Evolutionary conservation across 2,329 filamentous ascomycete species (phyloP), one percentile per base, ranked within the genome.

Genomic region (Lasiodiplodia gonubiensis): DNA sequence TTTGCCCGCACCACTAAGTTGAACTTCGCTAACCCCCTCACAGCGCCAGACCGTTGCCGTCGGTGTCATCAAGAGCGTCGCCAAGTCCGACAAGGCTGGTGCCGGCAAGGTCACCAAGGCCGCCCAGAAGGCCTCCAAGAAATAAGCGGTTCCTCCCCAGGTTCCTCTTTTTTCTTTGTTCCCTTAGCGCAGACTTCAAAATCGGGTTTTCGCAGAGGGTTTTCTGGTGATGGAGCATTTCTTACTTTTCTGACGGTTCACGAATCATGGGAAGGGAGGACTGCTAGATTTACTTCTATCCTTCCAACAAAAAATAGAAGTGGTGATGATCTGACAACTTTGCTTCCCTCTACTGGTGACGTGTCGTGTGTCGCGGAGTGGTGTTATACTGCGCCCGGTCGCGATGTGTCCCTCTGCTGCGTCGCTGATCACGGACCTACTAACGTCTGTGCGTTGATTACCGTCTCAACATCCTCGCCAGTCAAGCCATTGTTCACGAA

Each of bases 11-110:
- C n/a, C n/a, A n/a, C n/a, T n/a, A n/a, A n/a, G n/a, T n/a, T n/a
- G n/a, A n/a, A n/a, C n/a, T n/a, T n/a, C n/a, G n/a, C n/a, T n/a
- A n/a, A n/a, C n/a, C n/a, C n/a, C n/a, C n/a, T n/a, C n/a, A n/a
- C n/a, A n/a, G n/a, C 78, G 82, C 70, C 81, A 81, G 71, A 64
- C 66, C 37, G 66, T 64, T 78, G 77, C 76, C 74, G 92, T 96
- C 85, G 92, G 93, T 90, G 92, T 97, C 85, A 94, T 96, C 88
- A 97, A 97, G 90, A 35, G 75, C 70, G 79, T 82, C 68, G 77
- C 68, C 72, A 83, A 83, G 80, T 71, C 75, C 69, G 81, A 83
- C 74, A 83, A 83, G 80, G 10, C 18, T 2, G 76, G 70, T 72
- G 79, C 80, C 53, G 82, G 82, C 69, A 84, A 84, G 80, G 82